Evolutionary conservation across 257 asterid species (phyloP).

Genomic region (Solanum okadae): DNA sequence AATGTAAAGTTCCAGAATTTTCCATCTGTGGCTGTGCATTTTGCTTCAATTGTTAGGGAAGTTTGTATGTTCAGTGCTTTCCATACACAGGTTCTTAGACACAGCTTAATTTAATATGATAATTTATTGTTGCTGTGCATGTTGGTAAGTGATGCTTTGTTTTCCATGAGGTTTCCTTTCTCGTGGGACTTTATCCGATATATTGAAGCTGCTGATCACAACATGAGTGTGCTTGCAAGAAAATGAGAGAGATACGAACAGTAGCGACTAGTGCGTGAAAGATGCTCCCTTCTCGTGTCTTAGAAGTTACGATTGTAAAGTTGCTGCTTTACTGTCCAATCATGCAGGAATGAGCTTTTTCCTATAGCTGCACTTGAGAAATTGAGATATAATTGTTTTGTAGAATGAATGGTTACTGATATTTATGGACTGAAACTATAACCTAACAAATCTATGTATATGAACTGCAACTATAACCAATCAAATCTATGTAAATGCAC

Average conservation of each 20-base stretch:
- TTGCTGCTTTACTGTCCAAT: neutral
- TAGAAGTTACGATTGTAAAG: neutral
- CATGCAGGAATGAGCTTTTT: neutral
- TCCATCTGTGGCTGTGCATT: constrained; percentile 26
- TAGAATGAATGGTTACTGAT: neutral
- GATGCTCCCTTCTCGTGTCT: neutral
- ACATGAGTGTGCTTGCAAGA: constrained; percentile 7
- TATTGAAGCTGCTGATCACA: neutral
- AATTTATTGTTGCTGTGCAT: constrained; percentile 11
- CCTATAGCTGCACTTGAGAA: neutral
- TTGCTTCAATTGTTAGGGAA: constrained; percentile 23
- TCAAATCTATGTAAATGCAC: neutral
- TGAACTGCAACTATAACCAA: neutral
- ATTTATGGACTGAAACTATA: neutral
- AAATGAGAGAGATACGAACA: neutral
- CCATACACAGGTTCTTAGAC: constrained; percentile 7
- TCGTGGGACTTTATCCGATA: neutral
- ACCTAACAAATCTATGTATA: neutral
- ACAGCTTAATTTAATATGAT: neutral
- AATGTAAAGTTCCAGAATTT: constrained; percentile 5
- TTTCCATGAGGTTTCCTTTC: constrained; percentile 4
- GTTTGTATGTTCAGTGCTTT: constrained; percentile 11
- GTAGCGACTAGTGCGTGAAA: neutral
- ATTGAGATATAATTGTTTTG: neutral
- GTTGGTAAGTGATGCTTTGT: constrained; percentile 5